Evolutionary conservation across 2,329 filamentous ascomycete species (phyloP), one percentile per base, ranked within the genome.

Genomic region (Xylariaceae sp.): DNA sequence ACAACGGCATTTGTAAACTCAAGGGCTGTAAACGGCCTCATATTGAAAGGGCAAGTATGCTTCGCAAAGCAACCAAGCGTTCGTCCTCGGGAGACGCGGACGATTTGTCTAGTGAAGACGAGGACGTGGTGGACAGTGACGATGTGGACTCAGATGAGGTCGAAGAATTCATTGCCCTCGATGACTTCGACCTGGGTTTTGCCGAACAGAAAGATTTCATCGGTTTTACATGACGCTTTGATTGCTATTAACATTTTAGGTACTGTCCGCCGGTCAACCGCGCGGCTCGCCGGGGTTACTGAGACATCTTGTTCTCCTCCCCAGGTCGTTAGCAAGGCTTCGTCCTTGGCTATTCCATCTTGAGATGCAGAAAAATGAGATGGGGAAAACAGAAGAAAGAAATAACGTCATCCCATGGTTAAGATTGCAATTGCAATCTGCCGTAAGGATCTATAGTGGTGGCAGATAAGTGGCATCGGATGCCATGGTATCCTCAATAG

Each of bases 11-110:
- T 59, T 99, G 94, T 81, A 85, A 84, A 70, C 84, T 81, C 70
- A 84, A 86, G 72, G 85, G 86, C 62, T 97, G 92, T 77, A 88
- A 87, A 69, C 80, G 96, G 52, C 87, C 85, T 56, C 94, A 99
- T 74, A 84, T 92, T 69, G 89, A 94, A 74, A 85, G 89, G 73
- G 91, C 91, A 69, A 91, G 88, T 76, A 77, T 86, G 68, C 79
- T 86, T 66, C 87, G 89, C 67, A 85, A 86, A 70, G 80, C 82
- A 71, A 82, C 80, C 71, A 77, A 65, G 67, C 73, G 62, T 54
- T 66, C 66, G 57, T 71, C 69, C 51, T 66, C 67, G 55, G 78
- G 80, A 44, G 77, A 81, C 59, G 78, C 79, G 68, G 85, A 79
- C 66, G 89, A 94, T 67, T 64, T 89, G 47, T 91, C 88, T 54